Percentiles rank a stretch among this genome's conserved stretches.
Evolutionary conservation across 345 rosid genomes (phyloP).

Genomic region (Eucalyptus caleyi): DNA sequence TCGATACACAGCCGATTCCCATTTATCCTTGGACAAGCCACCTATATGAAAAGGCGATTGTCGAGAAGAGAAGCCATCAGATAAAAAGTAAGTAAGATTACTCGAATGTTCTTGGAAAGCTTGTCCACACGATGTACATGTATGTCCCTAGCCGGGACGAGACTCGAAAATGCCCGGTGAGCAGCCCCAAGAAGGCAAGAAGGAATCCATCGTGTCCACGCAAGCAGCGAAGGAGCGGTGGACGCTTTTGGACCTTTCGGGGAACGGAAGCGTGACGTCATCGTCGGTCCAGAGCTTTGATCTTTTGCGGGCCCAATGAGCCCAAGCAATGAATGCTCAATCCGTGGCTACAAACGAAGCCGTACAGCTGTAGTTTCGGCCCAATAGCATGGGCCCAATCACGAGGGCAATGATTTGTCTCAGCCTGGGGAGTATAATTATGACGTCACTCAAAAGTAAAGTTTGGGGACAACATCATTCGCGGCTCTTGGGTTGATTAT

Average conservation of each 20-base stretch:
- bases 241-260: background rate
- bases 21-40: background rate
- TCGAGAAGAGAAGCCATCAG: background rate
- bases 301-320: background rate
- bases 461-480: background rate
- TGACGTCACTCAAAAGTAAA: background rate
- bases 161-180: background rate
- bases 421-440: background rate
- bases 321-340: background rate
- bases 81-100: background rate
- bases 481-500: background rate
- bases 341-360: background rate
- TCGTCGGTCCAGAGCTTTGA: background rate
- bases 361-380: background rate
- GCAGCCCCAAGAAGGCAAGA: background rate
- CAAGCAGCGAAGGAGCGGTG: background rate
- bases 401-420: background rate
- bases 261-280: background rate
- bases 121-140: background rate
- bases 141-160: background rate
- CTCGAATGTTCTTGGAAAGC: background rate
- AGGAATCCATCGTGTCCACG: background rate
- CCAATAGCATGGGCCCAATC: background rate
- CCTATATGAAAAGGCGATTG: background rate
- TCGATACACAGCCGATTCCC: fast-evolving